phyloP scores from a whole-genome alignment of 2,329 filamentous ascomycete species.

The Pseudocercospora eumusae region DNA sequence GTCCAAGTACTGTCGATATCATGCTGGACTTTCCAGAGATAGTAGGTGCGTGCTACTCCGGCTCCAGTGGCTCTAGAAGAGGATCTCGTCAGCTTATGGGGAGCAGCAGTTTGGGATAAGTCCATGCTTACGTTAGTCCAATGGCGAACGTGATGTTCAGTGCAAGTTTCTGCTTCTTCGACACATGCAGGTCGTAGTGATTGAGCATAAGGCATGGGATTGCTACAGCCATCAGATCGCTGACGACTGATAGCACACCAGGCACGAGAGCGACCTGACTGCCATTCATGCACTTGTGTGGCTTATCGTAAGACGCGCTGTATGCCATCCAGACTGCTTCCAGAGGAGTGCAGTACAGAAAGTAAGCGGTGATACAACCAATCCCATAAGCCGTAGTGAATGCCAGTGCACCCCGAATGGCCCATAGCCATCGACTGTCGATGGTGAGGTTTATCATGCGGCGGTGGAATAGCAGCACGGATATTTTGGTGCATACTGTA shows the following conservation, averaged over 20 bases:
- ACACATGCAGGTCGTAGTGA: slow-evolving; percentile 28
- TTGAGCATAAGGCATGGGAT: slow-evolving; percentile 32
- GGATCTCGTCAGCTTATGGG: too few species aligned
- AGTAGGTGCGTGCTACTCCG: slow-evolving; percentile 31
- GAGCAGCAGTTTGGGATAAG: too few species aligned
- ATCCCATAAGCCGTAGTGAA: slow-evolving; percentile 30
- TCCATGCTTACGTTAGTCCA: slow-evolving; percentile 23
- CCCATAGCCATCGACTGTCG: slow-evolving; percentile 27
- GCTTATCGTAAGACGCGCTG: slow-evolving; percentile 17
- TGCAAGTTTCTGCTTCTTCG: slow-evolving; percentile 29
- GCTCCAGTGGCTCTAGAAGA: slow-evolving; percentile 28
- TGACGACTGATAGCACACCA: slow-evolving; percentile 28
- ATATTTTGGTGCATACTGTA: slow-evolving; percentile 32
- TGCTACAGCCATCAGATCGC: slow-evolving; percentile 32
- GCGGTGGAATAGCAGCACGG: slow-evolving; percentile 34
- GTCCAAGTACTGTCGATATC: slow-evolving; percentile 31
- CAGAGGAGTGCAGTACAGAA: slow-evolving; percentile 30
- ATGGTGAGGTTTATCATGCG: slow-evolving; percentile 30
- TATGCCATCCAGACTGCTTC: slow-evolving; percentile 31
- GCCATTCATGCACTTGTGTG: slow-evolving; percentile 25
- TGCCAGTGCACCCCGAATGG: slow-evolving; percentile 26
- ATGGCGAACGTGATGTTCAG: slow-evolving; percentile 32
- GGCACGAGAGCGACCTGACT: slow-evolving; percentile 15
- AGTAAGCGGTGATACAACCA: slow-evolving; percentile 24
- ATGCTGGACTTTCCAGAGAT: slow-evolving; percentile 27